A percentile compares a stretch with the other conserved stretches of the same genome.
These are phyloP conservation scores for Alternaria consortialis DNA, from an alignment of 2,329 filamentous ascomycete species.

Conservation along the genomic window DNA sequence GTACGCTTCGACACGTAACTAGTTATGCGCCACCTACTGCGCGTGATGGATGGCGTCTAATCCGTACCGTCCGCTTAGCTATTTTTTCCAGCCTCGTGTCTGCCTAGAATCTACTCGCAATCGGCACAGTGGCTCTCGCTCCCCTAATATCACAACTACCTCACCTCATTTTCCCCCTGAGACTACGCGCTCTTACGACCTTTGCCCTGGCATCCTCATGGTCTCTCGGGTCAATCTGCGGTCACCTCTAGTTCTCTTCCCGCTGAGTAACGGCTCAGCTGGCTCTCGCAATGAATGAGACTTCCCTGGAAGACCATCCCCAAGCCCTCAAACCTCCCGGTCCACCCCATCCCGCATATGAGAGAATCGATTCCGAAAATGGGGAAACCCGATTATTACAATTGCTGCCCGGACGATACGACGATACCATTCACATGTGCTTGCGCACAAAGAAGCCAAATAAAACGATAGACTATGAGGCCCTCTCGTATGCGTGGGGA, in stretches of 20 bases:
- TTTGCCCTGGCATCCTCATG: background rate
- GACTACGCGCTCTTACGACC: background rate
- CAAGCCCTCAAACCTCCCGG: background rate
- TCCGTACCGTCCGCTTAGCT: background rate
- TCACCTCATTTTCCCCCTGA: background rate
- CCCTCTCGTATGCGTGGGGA: background rate
- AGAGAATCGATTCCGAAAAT: background rate
- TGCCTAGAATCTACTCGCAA: background rate
- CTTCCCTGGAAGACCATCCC: background rate
- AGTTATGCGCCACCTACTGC: background rate
- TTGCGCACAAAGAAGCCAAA: background rate
- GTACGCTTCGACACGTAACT: no score
- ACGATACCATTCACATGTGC: fast-evolving
- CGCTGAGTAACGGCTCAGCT: background rate
- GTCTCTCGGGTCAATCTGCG: background rate
- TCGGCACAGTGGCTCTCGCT: background rate
- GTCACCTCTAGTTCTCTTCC: background rate
- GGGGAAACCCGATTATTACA: background rate
- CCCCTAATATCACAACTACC: background rate
- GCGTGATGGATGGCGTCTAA: background rate
- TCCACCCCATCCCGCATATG: background rate
- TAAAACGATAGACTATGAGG: background rate
- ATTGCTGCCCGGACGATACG: background rate
- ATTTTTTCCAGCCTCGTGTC: background rate
- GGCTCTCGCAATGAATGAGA: background rate